Conservation (phyloP, 169 alveolate species). For the Cryptosporidium baileyi region DNA sequence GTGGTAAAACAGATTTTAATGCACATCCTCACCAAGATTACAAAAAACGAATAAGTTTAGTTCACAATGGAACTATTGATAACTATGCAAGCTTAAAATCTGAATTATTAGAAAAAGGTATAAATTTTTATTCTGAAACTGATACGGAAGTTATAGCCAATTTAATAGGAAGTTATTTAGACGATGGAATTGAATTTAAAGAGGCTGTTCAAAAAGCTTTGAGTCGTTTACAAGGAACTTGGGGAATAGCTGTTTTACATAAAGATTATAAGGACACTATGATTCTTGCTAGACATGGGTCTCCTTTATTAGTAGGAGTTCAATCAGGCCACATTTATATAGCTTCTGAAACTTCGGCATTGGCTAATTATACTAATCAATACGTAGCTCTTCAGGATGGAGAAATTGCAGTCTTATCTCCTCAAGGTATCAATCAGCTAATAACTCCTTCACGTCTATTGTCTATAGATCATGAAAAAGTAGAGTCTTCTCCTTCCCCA, state of each 20-base stretch:
- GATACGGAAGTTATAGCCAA: constrained; percentile 97
- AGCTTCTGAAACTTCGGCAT: constrained; percentile 93
- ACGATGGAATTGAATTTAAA: constrained; percentile 80
- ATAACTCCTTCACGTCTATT: constrained; percentile 69
- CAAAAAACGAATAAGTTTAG: constrained; percentile 87
- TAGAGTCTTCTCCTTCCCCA: constrained; percentile 85
- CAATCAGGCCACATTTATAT: constrained; percentile 84
- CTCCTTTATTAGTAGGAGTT: constrained; percentile 90
- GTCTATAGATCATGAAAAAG: constrained; percentile 75
- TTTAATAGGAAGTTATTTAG: constrained; percentile 88
- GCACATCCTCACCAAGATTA: constrained; percentile 98
- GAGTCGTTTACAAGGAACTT: constrained; percentile 91
- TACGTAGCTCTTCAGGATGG: constrained; percentile 88
- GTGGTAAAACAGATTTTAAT: constrained; percentile 92
- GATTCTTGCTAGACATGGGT: constrained; percentile 91
- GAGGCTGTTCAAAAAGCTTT: constrained; percentile 87
- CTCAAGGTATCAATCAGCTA: constrained; percentile 79
- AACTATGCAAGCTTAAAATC: constrained; percentile 82
- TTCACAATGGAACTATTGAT: constrained; percentile 96
- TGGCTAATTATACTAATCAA: constrained; percentile 89
- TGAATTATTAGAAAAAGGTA: constrained; percentile 78
- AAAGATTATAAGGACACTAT: constrained; percentile 86
- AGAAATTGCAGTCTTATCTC: constrained; percentile 84
- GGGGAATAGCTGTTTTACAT: constrained; percentile 92
- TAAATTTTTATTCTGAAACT: constrained; percentile 85